These are phyloP conservation scores for Noccaea bulbosa DNA, from an alignment of 345 rosid genomes.

Conservation along the genomic window DNA sequence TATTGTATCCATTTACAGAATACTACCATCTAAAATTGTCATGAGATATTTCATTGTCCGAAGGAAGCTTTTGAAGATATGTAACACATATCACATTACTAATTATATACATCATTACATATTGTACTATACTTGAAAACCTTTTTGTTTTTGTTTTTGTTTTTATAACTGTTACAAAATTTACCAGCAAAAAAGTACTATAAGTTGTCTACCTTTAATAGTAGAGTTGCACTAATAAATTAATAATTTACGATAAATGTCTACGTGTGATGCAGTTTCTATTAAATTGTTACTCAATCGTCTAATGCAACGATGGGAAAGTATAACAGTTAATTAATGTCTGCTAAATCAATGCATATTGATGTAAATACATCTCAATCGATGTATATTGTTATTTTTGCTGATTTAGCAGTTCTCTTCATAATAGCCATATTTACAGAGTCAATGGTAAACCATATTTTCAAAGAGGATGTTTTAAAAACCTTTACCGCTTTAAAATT, in stretches of 20 bases:
- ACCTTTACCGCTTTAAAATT: neutral
- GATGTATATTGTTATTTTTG: neutral
- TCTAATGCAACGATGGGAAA: neutral
- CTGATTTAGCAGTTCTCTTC: neutral
- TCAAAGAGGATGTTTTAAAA: neutral
- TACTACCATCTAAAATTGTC: conserved; percentile 6
- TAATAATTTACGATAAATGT: neutral
- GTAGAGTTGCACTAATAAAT: neutral
- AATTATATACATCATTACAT: neutral
- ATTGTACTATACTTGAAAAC: neutral
- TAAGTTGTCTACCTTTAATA: too few species aligned
- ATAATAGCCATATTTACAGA: neutral
- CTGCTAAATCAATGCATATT: neutral
- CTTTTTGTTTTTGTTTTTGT: too few species aligned
- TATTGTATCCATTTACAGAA: too few species aligned
- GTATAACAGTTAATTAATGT: neutral
- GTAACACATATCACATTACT: neutral
- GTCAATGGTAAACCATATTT: neutral
- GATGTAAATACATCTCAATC: neutral
- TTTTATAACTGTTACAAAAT: neutral
- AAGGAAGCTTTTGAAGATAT: conserved; percentile 10
- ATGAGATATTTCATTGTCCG: conserved; percentile 9
- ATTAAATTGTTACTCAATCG: neutral
- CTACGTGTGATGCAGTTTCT: neutral
- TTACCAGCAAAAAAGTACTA: neutral